Evolutionary conservation across 257 asterid genomes (phyloP), one percentile per base, ranked within the genome.

Genomic region (Verbena officinalis): DNA sequence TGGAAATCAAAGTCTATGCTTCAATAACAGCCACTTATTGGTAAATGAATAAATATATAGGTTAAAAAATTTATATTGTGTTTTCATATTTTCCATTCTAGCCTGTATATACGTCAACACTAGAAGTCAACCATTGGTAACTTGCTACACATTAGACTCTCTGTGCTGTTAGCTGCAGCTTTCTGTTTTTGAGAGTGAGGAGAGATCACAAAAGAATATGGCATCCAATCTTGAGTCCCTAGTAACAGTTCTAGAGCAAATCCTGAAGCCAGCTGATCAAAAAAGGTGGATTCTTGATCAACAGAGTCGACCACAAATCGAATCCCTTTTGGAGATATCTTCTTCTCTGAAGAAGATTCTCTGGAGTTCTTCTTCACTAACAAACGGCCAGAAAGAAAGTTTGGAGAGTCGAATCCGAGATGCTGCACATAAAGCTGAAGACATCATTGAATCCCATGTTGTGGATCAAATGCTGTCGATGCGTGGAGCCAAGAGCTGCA

Each of bases 151-250:
- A 24, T 61, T 61, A 30, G 3, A 24, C 14, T 21, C 7, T 59
- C 42, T 4, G 31, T 48, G 5, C 14, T 46, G 46, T 30, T 31
- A 30, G 13, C 45, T 45, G 55, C 27, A n/a, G 24, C 34, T 48
- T 48, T 63, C 59, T 33, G 59, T 19, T 17, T 33, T 14, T 13
- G 51, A 36, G 51, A 34, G 69, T 19, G 59, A 49, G 48, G 21
- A 54, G 59, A 45, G 17, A 46, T 46, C n/a, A 16, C 19, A 34
- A 14, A 13, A 36, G 40, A 36, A 36, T 36, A 66, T 73, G 78
- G 78, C 78, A 31, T 70, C 54, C 65, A 42, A 54, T 70, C 54
- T 70, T 11, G 31, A 62, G 52, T 36, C 75, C 15, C 75, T 62
- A 5, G 33, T 54, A 65, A 45, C 23, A 12, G 34, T 36, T 55